Base-by-base conservation (phyloP, 2,329 filamentous ascomycete genomes). In the Cadophora gregata region DNA sequence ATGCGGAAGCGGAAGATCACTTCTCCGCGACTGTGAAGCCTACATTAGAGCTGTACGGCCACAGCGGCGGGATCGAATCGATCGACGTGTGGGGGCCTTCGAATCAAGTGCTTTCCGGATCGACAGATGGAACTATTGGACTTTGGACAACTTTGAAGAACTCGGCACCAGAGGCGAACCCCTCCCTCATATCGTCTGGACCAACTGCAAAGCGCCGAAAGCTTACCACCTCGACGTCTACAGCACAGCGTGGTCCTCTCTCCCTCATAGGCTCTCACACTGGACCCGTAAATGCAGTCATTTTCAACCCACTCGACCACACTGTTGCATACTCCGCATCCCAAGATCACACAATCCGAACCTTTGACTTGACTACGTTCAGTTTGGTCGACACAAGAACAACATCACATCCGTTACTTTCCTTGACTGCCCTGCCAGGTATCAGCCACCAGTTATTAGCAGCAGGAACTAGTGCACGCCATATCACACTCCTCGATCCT, bases 401-500 rank as follows among this genome's bases (percentile, higher is more conserved):
- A 0, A 96, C 93, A 0, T 88, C 92, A 65, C 92, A 97, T 78
- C 88, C 93, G 0, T 85, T 99, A 8, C 86, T 97, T 68, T 93
- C 90, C 33, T 84, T 97, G 7, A 86, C 88, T 70, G 89, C 93
- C 6, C 82, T 99, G 16, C 87, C 88, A 1, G 84, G 88, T 2
- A 81, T 90, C 31, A 76, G 69, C 68, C 75, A 65, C 69, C 82
- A 73, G 63, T 80, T 88, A 27, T 79, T 90, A 64, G 88, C 88
- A 2, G 90, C 93, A 25, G 96, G 94, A 67, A 97, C 93, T 1
- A 90, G 90, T 19, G 92, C 93, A 25, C 86, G 93, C 64, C 93
- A 97, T 80, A 92, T 99, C 76, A 95, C 93, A 0, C 85, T 99
- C n/a, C 87, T 98, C 72, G 96, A 99, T 78, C 95, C 95, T 3